Conservation (phyloP, 345 rosid genomes). For the Citrus mangshanensis region DNA sequence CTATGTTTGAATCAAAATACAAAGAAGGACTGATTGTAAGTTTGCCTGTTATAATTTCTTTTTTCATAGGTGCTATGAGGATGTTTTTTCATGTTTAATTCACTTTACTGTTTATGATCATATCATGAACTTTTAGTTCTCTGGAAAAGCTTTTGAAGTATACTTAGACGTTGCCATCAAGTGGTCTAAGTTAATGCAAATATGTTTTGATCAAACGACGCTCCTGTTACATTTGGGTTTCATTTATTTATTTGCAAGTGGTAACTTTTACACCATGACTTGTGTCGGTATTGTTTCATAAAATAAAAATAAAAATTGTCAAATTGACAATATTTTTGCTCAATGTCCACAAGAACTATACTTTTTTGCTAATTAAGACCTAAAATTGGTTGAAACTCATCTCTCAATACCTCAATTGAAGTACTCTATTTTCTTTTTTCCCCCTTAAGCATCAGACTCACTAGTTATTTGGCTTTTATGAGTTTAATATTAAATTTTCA, state of each 20-base stretch:
- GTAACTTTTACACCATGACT: background rate
- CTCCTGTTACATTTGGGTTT: background rate
- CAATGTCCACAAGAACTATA: no score
- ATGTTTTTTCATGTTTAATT: background rate
- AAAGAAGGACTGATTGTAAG: constrained; percentile 80
- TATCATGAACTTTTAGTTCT: background rate
- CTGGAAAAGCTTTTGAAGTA: background rate
- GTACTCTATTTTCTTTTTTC: no score
- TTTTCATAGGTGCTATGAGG: background rate
- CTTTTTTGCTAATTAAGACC: no score
- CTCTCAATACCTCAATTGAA: no score
- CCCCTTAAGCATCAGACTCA: no score
- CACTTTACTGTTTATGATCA: background rate
- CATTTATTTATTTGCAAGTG: background rate
- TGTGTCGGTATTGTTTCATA: no score
- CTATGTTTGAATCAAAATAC: constrained; percentile 74
- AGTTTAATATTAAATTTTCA: no score
- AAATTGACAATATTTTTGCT: no score
- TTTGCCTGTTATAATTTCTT: background rate
- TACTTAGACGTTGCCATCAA: background rate
- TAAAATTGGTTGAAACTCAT: no score
- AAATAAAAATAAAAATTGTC: no score
- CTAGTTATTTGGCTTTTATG: no score
- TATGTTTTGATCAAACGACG: background rate
- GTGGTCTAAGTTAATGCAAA: background rate